These are phyloP conservation scores for Aspergillus fumigatus DNA, from an alignment of 2,329 filamentous ascomycete species.

Conservation along the genomic window DNA sequence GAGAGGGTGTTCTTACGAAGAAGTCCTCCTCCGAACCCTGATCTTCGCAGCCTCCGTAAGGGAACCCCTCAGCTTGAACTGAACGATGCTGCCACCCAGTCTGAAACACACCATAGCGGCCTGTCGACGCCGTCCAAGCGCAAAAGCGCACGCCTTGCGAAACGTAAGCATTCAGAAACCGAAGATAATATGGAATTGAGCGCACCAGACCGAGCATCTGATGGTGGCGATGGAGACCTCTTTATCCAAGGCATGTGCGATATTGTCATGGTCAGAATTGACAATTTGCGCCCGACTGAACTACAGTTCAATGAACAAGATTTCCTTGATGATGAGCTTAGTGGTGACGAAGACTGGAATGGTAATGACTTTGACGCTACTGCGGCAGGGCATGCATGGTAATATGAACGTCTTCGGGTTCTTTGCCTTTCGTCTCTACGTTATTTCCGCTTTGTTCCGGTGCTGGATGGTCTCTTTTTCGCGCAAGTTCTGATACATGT, in stretches of 20 bases:
- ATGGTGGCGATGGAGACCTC: conserved; percentile 10
- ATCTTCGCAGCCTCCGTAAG: conserved; percentile 19
- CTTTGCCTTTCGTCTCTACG: neutral
- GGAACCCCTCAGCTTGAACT: neutral
- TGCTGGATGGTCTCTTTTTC: neutral
- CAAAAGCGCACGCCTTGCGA: conserved; percentile 37
- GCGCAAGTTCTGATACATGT: neutral
- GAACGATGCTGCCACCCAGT: conserved; percentile 7
- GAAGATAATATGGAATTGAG: conserved; percentile 17
- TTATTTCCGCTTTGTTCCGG: neutral
- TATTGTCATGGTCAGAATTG: conserved; percentile 55
- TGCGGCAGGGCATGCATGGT: conserved; percentile 21
- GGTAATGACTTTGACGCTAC: conserved; percentile 39
- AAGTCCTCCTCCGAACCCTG: conserved; percentile 28
- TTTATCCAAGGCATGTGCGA: conserved; percentile 55
- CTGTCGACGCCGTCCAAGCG: conserved; percentile 27
- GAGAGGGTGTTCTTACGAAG: conserved; percentile 46
- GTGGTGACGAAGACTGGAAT: conserved; percentile 60
- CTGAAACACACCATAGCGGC: conserved; percentile 12
- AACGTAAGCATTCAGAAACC: conserved; percentile 22
- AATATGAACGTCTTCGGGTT: neutral
- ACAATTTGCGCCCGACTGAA: conserved; percentile 58
- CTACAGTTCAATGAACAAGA: conserved; percentile 55
- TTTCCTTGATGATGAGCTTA: conserved; percentile 57
- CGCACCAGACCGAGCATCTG: conserved; percentile 3